A percentile compares a stretch with the other conserved stretches of the same genome.
Conservation (phyloP, 2,329 filamentous ascomycete genomes). For the Xylariales sp. region DNA sequence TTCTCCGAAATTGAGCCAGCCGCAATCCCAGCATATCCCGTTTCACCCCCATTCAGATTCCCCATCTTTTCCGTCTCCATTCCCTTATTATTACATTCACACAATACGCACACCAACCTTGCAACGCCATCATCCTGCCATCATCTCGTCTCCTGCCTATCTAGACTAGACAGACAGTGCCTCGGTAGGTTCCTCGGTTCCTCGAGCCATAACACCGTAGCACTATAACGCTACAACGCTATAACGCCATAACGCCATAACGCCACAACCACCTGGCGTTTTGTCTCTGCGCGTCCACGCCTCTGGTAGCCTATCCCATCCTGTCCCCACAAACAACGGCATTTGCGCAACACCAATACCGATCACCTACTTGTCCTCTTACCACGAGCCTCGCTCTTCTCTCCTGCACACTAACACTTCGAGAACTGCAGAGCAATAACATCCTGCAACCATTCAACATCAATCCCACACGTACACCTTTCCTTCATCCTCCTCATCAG, state of each 20-base stretch:
- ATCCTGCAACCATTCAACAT: not conserved
- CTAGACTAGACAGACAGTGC: not conserved
- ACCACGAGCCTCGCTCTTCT: conserved; percentile 31
- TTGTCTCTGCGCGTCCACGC: conserved; percentile 6
- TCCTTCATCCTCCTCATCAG: not conserved
- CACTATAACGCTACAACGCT: no score
- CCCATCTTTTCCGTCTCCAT: conserved; percentile 31
- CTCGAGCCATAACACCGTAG: no score
- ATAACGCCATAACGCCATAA: no score
- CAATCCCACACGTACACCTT: not conserved
- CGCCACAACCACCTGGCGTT: conserved; percentile 9
- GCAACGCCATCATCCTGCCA: conserved; percentile 29
- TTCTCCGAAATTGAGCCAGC: conserved; percentile 33
- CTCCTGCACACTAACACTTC: conserved; percentile 26
- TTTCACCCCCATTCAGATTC: conserved; percentile 23
- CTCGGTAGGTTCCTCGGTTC: not conserved
- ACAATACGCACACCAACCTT: conserved; percentile 14
- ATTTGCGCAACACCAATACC: conserved; percentile 33
- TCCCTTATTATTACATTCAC: not conserved
- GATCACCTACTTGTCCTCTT: conserved; percentile 19
- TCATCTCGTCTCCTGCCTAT: conserved; percentile 26
- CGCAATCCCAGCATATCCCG: conserved; percentile 24
- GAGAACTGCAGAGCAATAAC: not conserved
- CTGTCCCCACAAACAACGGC: conserved; percentile 34
- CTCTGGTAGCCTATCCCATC: conserved; percentile 10